phyloP scores from a whole-genome alignment of 2,329 filamentous ascomycete species.

The Venturia oleaginea region DNA sequence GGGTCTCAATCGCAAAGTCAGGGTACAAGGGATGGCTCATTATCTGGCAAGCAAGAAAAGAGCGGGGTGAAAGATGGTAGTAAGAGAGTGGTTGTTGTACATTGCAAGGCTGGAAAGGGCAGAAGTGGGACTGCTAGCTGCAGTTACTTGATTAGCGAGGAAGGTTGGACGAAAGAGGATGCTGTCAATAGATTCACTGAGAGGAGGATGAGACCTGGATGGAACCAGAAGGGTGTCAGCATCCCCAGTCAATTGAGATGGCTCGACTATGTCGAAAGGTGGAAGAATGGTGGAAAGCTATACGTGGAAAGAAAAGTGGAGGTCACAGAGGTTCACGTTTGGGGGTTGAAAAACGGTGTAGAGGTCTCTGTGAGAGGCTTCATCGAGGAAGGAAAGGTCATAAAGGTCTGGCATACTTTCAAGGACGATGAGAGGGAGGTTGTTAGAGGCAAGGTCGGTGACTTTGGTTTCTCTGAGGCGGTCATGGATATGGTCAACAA shows the following conservation, averaged over 20 bases:
- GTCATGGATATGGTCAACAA: constrained; percentile 33
- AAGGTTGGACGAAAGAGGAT: constrained; percentile 58
- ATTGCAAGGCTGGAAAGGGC: constrained; percentile 96
- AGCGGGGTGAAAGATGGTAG: constrained; percentile 12
- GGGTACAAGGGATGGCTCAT: not conserved
- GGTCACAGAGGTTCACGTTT: constrained; percentile 79
- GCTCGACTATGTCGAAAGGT: constrained; percentile 80
- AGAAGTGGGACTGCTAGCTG: constrained; percentile 81
- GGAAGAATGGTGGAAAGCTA: constrained; percentile 65
- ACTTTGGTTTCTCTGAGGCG: constrained; percentile 34
- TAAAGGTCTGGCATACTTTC: constrained; percentile 78
- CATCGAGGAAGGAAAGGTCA: constrained; percentile 78
- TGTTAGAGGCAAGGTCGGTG: constrained; percentile 46
- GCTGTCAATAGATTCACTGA: constrained; percentile 65
- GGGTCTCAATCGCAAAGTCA: constrained; percentile 21
- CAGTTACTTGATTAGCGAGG: constrained; percentile 83
- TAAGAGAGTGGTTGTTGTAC: constrained; percentile 73
- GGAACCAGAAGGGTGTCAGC: constrained; percentile 71
- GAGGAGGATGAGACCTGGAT: constrained; percentile 77
- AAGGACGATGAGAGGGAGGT: constrained; percentile 59
- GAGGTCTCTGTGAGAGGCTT: constrained; percentile 81
- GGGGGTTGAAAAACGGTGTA: constrained; percentile 80
- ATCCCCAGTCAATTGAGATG: constrained; percentile 89
- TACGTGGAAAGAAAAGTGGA: constrained; percentile 80
- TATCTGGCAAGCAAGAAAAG: constrained; percentile 18